Evolutionary conservation across 1,284 basidiomycete genomes (phyloP).

Genomic region (Bjerkandera adusta): DNA sequence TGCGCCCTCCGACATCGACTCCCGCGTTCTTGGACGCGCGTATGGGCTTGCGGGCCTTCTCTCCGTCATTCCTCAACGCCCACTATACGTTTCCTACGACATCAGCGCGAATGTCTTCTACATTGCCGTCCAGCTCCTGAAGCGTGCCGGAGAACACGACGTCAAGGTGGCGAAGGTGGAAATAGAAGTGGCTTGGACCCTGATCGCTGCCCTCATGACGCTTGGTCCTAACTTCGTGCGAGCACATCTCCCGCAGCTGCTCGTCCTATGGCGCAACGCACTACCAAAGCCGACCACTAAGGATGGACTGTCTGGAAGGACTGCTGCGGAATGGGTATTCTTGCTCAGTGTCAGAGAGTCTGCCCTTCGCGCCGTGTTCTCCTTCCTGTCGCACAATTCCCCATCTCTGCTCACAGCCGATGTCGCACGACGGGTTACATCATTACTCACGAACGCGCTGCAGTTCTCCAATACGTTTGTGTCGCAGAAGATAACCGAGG

Average conservation of each 20-base stretch:
- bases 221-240: conserved; percentile 94
- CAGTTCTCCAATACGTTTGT: conserved; percentile 80
- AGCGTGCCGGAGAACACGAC: conserved; percentile 89
- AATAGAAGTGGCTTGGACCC: conserved; percentile 93
- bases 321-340: conserved; percentile 86
- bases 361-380: conserved; percentile 85
- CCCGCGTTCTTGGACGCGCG: conserved; percentile 82
- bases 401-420: conserved; percentile 84
- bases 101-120: conserved; percentile 89
- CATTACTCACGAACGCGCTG: conserved; percentile 88
- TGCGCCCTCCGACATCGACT: conserved; percentile 69
- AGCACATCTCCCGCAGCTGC: conserved; percentile 86
- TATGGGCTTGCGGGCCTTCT: conserved; percentile 89
- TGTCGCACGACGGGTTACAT: conserved; percentile 84
- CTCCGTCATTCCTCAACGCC: conserved; percentile 81
- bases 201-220: conserved; percentile 88
- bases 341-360: conserved; percentile 90
- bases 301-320: conserved; percentile 70
- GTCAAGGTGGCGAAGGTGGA: conserved; percentile 81
- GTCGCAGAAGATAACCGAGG: conserved; percentile 46
- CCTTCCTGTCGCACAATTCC: conserved; percentile 81
- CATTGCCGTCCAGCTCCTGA: conserved; percentile 87
- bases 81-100: conserved; percentile 95
- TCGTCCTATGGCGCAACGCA: conserved; percentile 96
- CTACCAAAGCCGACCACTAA: conserved; percentile 92